These are phyloP conservation scores for Kwoniella europaea DNA, from an alignment of 768 basidiomycete genomes.

Conservation along the genomic window DNA sequence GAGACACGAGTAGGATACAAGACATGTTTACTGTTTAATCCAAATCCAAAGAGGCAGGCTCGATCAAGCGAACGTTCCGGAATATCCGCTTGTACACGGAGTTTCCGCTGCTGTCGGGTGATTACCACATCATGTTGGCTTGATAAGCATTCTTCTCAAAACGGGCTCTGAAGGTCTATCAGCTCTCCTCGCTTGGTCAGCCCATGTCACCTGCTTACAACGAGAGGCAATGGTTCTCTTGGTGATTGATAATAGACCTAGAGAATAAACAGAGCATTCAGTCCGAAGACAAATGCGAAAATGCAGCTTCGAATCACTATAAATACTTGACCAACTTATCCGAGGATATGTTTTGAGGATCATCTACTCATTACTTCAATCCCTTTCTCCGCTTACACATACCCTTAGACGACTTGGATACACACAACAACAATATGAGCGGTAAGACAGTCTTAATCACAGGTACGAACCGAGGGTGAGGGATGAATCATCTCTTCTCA, in stretches of 20 bases:
- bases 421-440: neutral
- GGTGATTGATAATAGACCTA: neutral
- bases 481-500: neutral
- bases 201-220: neutral
- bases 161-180: neutral
- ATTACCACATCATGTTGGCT: neutral
- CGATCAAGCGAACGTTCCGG: too few species aligned
- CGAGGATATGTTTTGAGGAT: too few species aligned
- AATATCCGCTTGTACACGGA: too few species aligned
- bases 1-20: too few species aligned
- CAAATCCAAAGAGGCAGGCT: too few species aligned
- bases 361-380: neutral
- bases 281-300: neutral
- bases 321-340: too few species aligned
- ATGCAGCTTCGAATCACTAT: neutral
- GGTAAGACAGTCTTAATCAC: neutral
- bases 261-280: neutral
- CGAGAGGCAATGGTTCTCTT: neutral
- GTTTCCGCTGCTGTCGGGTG: too few species aligned
- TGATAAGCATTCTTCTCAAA: neutral
- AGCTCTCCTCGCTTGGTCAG: neutral
- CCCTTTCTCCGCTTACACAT: too few species aligned
- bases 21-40: too few species aligned
- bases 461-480: conserved; percentile 2
- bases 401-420: neutral